Conservation (phyloP, 345 rosid genomes). For the Moricandia moricandioides region DNA sequence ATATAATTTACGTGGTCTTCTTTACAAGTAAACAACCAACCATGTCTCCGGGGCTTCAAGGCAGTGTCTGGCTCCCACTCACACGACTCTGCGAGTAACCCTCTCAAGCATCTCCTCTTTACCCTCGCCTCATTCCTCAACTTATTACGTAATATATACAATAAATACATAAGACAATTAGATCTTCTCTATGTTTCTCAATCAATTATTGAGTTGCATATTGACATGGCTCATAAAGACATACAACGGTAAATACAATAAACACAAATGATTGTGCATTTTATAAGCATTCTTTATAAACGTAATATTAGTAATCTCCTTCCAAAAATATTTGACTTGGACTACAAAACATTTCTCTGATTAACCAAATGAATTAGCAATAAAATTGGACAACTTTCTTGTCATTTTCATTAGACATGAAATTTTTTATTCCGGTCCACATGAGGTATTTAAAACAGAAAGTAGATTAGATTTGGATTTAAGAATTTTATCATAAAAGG, state of each 20-base stretch:
- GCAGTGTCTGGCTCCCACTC: constrained; percentile 68
- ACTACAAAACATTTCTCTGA: not conserved
- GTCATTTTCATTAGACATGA: not conserved
- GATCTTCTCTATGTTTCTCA: not conserved
- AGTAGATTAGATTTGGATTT: constrained; percentile 31
- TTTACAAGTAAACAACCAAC: constrained; percentile 53
- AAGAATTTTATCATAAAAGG: constrained; percentile 34
- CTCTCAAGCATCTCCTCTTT: constrained; percentile 74
- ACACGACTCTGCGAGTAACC: constrained; percentile 70
- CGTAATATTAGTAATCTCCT: no score
- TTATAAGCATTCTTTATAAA: no score
- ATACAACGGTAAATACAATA: not conserved
- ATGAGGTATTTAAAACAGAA: constrained; percentile 33
- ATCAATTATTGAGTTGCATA: not conserved
- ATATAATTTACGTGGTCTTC: constrained; percentile 17
- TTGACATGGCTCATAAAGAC: not conserved
- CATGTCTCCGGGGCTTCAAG: constrained; percentile 67
- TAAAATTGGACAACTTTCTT: not conserved
- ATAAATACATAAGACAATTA: not conserved
- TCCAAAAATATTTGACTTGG: not conserved
- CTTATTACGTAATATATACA: constrained; percentile 16
- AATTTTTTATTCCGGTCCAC: not conserved
- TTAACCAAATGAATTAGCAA: not conserved
- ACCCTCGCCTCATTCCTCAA: constrained; percentile 52
- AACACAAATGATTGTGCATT: no score